These are phyloP conservation scores for Ulvella scutata DNA, from an alignment of 139 green algal genomes.

Conservation along the genomic window DNA sequence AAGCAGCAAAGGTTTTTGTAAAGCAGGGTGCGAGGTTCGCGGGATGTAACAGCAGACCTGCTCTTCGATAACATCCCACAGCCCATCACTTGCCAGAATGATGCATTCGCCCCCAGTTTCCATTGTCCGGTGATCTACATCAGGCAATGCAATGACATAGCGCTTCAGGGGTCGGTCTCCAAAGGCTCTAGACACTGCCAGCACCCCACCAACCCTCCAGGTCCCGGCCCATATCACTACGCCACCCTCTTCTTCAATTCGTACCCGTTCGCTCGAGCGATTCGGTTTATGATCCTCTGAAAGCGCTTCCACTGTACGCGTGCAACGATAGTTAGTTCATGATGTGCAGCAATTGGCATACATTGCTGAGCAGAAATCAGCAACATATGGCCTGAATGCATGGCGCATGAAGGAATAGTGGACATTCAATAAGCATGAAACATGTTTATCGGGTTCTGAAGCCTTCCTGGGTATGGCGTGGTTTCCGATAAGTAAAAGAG, in stretches of 20 bases:
- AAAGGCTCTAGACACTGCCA: constrained; percentile 88
- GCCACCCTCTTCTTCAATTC: constrained; percentile 82
- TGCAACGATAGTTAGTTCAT: not conserved
- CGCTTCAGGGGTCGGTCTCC: constrained; percentile 84
- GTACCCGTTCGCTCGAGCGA: constrained; percentile 59
- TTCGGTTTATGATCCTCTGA: constrained; percentile 94
- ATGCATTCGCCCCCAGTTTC: constrained; percentile 44
- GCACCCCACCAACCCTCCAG: constrained; percentile 87
- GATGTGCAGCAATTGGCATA: no score
- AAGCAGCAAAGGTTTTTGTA: not conserved
- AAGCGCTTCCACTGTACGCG: constrained; percentile 28
- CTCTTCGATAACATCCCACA: constrained; percentile 87
- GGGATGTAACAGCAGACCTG: constrained; percentile 20
- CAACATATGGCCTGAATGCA: no score
- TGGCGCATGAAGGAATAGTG: not conserved
- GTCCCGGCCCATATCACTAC: constrained; percentile 85
- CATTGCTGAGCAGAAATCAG: no score
- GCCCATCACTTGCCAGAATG: constrained; percentile 75
- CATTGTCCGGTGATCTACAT: constrained; percentile 58
- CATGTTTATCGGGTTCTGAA: no score
- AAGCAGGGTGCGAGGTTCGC: not conserved
- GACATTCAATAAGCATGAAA: not conserved
- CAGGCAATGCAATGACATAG: constrained; percentile 66
- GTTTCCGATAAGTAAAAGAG: no score
- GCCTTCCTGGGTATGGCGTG: no score